Base-by-base conservation (phyloP, 768 basidiomycete genomes). In the Trametes cubensis region DNA sequence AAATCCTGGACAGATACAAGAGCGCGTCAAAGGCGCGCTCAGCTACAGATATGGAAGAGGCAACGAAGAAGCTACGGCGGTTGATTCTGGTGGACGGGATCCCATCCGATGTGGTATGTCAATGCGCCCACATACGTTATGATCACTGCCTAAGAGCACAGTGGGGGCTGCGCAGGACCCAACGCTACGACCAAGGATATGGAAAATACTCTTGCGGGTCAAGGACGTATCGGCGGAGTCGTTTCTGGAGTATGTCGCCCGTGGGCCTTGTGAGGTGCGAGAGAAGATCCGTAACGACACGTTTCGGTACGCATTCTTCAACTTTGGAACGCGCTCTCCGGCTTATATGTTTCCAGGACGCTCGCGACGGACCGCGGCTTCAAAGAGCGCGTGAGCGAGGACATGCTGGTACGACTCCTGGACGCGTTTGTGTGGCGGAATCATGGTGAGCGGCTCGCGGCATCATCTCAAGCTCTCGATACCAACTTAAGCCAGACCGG, bases 391-490 rank as follows among this genome's bases (percentile, higher is more conserved):
- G 97, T 99, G 15, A 87, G 91, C 30, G 96, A 98, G 76, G 95
- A 96, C 68, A 95, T 95, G 93, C 84, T 98, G 23, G 90, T 98
- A 63, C 87, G 97, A 45, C 77, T 98, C n/a, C 77, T 99, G 44
- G 97, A 99, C 72, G 97, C 96, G 2, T 99, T 98, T 75, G 95
- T 98, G 3, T 99, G 96, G 97, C 81, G 92, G 65, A 95, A 89
- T 75, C 83, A 92, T 65, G 93, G 94, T 93, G 25, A 53, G 78
- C 17, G 39, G 8, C 10, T 26, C 17, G 15, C 14, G 17, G 6
- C 23, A 30, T 39, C 34, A 2, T 7, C 13, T 42, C 23, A 8
- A 25, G 6, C n/a, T 1, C 11, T 10, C n/a, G n/a, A 8, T 25
- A n/a, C 42, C 18, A 18, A 38, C 34, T 7, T 18, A 11, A 38